Base-by-base conservation (phyloP, 805 yeast genomes). In the Suhomyces kilbournensis region DNA sequence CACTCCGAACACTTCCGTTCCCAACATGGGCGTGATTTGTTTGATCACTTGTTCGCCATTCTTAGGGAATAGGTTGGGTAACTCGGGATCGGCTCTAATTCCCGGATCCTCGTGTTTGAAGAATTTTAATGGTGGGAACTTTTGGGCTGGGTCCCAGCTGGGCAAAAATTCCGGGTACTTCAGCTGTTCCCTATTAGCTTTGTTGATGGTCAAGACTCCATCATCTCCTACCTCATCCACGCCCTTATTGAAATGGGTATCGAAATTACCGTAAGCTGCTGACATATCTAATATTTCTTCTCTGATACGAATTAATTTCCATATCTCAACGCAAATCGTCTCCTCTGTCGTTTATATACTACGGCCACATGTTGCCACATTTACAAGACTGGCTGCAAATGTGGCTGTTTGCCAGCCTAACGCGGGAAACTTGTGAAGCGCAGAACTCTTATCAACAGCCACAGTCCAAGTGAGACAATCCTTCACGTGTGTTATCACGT, bases 241-340 rank as follows among this genome's bases (percentile, higher is more conserved):
- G 7, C 76, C 83, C 53, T 77, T 70, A 58, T 76, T 70, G 66
- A 79, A 81, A 63, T 81, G 86, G 44, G 67, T 72, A 62, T 74
- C 77, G 63, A 58, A 70, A 56, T 72, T 70, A 32, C 75, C 75
- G 49, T 46, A 26, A 10, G 42, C 30, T 35, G 12, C 28, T 10
- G 45, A 42, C 52, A 45, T 49, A 6, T 9, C 19, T 9, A 3
- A 38, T 17, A 3, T 17, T 38, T 17, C 20, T 42, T 23, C 12
- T n/a, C n/a, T 20, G 14, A 39, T 8, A 6, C 8, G 45, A 42
- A 22, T 42, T 23, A n/a, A 17, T 12, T 23, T n/a, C 10, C 19
- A 14, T 23, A 40, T 6, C 26, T 23, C n/a, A n/a, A 22, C 17
- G 14, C 14, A 19, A 42, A 42, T 42, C 30, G 30, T 23, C 45